Conservation (phyloP, 495 filamentous ascomycete genomes). For the Penicillium salamii region DNA sequence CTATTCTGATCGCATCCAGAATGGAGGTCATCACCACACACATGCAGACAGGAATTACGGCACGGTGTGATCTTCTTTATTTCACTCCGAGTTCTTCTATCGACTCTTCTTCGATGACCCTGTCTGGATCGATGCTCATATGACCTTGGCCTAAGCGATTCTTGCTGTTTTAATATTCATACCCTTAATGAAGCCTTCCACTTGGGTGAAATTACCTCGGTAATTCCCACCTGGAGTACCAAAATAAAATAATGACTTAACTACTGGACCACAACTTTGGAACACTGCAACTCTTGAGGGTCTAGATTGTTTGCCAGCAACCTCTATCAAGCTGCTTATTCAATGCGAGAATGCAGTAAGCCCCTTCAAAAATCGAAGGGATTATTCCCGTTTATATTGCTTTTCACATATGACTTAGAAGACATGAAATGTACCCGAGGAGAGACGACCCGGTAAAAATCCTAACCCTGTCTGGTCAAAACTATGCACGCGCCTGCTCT, state of each 20-base stretch:
- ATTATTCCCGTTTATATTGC: neutral
- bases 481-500: neutral
- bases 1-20: constrained; percentile 77
- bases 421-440: neutral
- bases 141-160: neutral
- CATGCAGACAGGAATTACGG: constrained; percentile 40
- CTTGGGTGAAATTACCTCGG: too few species aligned
- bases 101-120: neutral
- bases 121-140: constrained; percentile 3
- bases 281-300: too few species aligned
- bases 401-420: neutral
- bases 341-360: too few species aligned
- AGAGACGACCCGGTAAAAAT: neutral
- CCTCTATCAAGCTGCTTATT: too few species aligned
- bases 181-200: neutral
- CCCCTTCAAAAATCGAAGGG: too few species aligned
- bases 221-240: too few species aligned
- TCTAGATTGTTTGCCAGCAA: too few species aligned
- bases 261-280: too few species aligned
- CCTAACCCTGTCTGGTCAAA: neutral
- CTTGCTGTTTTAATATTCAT: neutral
- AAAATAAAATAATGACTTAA: neutral
- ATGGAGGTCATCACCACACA: constrained; percentile 50
- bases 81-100: neutral
- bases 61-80: constrained; percentile 39